These are phyloP conservation scores for Cnidoscolus chayamansa DNA, from an alignment of 441 rosid species.

Conservation along the genomic window DNA sequence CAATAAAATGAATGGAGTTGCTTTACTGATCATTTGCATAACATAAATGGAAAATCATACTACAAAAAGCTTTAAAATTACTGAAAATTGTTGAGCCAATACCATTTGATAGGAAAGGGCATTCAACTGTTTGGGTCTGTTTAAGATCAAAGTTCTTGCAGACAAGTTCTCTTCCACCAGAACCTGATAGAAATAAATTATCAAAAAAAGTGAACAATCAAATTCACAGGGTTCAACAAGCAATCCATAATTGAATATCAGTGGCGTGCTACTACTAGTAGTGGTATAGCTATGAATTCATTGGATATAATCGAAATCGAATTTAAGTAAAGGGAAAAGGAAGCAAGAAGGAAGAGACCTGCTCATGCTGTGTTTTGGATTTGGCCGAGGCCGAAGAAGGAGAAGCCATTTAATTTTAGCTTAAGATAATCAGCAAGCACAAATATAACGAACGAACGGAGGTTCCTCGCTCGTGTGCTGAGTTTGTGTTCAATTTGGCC, in stretches of 20 bases:
- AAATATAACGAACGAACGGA: too few species aligned
- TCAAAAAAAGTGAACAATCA: neutral
- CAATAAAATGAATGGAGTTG: constrained; percentile 2
- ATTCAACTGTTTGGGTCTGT: constrained; percentile 70
- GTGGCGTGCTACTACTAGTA: too few species aligned
- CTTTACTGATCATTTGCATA: neutral
- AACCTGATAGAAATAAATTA: constrained; percentile 34
- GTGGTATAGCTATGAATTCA: too few species aligned
- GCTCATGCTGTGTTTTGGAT: constrained; percentile 11
- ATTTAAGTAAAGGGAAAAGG: neutral
- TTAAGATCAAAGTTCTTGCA: constrained; percentile 52
- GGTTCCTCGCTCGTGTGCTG: too few species aligned
- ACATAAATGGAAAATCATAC: neutral
- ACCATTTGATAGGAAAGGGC: constrained; percentile 66
- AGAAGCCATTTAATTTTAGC: constrained; percentile 16
- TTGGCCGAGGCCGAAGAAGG: neutral
- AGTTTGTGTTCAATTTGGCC: too few species aligned
- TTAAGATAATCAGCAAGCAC: too few species aligned
- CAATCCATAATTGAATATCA: too few species aligned
- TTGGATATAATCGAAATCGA: neutral
- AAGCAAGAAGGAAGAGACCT: constrained; percentile 4
- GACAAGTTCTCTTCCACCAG: constrained; percentile 53
- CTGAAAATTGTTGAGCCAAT: neutral
- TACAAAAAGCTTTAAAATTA: neutral
- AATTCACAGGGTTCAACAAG: too few species aligned